These are phyloP conservation scores for Trichosporon sp. DNA, from an alignment of 1,284 basidiomycete genomes.

Conservation along the genomic window DNA sequence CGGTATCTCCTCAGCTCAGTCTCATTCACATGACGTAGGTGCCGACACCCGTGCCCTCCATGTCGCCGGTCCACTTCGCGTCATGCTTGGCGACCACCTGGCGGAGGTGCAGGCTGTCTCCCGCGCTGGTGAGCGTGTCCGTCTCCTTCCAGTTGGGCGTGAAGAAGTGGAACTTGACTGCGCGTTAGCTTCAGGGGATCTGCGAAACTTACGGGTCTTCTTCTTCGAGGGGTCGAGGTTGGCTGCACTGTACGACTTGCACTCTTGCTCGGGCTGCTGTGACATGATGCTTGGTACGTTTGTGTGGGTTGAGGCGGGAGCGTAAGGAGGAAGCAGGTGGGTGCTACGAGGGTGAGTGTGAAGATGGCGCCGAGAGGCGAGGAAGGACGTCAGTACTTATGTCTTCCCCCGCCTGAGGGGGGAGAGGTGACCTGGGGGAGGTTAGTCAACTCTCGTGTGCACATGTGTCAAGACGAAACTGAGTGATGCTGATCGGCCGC, in stretches of 20 bases:
- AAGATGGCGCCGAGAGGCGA: background rate
- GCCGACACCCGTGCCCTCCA: slow-evolving; percentile 1
- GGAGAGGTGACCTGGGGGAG: background rate
- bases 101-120: background rate
- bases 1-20: background rate
- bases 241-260: background rate
- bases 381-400: background rate
- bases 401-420: background rate
- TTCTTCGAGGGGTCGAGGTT: slow-evolving; percentile 10
- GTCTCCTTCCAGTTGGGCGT: slow-evolving; percentile 12
- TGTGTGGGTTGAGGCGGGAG: background rate
- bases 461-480: background rate
- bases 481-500: no score
- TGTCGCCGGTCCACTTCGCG: slow-evolving; percentile 11
- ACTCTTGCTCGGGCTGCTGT: background rate
- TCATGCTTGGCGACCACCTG: slow-evolving; percentile 9
- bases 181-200: background rate
- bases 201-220: background rate
- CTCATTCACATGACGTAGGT: slow-evolving; percentile 3
- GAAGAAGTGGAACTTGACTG: slow-evolving; percentile 19
- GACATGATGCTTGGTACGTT: background rate
- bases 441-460: background rate
- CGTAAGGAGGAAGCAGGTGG: no score
- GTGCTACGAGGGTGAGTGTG: background rate
- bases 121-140: background rate